Conservation (phyloP, 169 alveolate genomes). For the Besnoitia besnoiti region DNA sequence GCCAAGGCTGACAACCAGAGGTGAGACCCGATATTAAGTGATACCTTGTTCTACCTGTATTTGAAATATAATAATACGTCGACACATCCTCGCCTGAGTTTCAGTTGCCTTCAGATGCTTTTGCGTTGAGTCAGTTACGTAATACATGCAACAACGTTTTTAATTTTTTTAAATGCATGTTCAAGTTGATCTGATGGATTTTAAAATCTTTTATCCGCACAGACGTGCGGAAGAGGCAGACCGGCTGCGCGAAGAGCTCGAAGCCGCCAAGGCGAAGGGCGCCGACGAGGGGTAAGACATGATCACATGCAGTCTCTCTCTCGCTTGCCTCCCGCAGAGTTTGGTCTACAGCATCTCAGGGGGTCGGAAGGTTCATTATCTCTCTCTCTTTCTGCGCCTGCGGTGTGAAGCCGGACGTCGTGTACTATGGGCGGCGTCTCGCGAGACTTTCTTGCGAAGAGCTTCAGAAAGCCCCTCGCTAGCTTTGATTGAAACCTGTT, state of each 20-base stretch:
- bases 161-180: no score
- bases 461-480: not conserved
- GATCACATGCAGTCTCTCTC: not conserved
- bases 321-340: not conserved
- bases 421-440: not conserved
- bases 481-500: not conserved
- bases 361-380: not conserved
- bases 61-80: no score
- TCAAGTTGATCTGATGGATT: no score
- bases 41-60: not conserved
- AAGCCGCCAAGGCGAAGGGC: not conserved
- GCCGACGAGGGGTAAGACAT: constrained; percentile 24
- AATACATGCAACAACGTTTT: no score
- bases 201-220: not conserved
- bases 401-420: not conserved
- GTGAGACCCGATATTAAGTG: not conserved
- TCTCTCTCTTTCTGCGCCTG: not conserved
- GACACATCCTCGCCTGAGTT: no score
- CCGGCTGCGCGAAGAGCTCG: constrained; percentile 31
- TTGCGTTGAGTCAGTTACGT: no score
- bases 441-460: not conserved
- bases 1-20: constrained; percentile 18
- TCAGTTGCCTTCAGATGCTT: no score
- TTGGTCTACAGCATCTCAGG: not conserved
- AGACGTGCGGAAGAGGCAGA: constrained; percentile 34